Base-by-base conservation (phyloP, 2,329 filamentous ascomycete species). In the Graphilbum fragrans region DNA sequence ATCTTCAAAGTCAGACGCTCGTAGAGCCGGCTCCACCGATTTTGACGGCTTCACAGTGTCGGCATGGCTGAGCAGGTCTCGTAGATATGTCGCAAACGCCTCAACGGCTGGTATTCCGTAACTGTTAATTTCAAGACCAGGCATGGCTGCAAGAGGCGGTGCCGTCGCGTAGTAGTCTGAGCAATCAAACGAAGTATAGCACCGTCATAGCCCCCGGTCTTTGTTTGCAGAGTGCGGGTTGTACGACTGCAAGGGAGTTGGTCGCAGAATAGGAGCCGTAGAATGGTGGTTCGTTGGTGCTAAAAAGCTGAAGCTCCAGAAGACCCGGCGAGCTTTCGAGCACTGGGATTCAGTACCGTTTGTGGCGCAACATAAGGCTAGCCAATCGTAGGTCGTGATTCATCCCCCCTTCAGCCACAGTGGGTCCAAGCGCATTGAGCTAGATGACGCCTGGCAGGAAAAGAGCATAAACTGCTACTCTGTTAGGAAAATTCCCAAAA, bases 21-120 rank as follows among this genome's bases (percentile, higher is more conserved):
- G 77, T 47, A 95, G 69, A 4, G 80, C 76, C 12, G 84, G 83
- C 51, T 94, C 86, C 49, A 87, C 75, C 18, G 70, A 66, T 18
- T 67, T 58, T 29, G 69, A 66, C 25, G 69, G 63, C 57, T 86
- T 86, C 46, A 71, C 58, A 32, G 63, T 54, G 40, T 69, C 69
- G 44, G 80, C 80, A 55, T 70, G 72, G 31, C 62, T 56, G 33
- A 87, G 63, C 27, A 84, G 67, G 32, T 69, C 59, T 33, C 68
- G 60, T 25, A 86, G 63, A 20, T 81, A 63, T 21, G 55, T 53
- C 29, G 60, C 63, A 50, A 80, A 76, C 21, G 65, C 59, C 34
- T 64, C 63, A 40, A 80, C 74, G 39, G 69, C 67, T 39, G 65
- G 57, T 37, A 78, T 62, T 47, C 69, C 67, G 44, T 69, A 62